These are phyloP conservation scores for Sarcomyxa edulis DNA, from an alignment of 768 basidiomycete genomes.

Conservation along the genomic window DNA sequence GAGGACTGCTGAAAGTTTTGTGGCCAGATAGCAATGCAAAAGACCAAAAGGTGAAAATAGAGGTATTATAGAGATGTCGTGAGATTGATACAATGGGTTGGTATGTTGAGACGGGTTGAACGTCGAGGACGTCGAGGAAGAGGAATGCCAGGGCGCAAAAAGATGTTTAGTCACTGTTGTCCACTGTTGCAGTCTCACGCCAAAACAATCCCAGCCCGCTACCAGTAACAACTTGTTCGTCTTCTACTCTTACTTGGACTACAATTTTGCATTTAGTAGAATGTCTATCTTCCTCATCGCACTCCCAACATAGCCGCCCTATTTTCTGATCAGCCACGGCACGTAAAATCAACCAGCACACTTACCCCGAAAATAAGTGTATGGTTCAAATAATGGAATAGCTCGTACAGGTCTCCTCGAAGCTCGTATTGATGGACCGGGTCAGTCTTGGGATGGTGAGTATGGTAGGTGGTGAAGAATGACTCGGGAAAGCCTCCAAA, in stretches of 20 bases:
- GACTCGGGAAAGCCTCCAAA: slow-evolving; percentile 68
- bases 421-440: slow-evolving; percentile 61
- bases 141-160: too few species aligned
- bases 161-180: too few species aligned
- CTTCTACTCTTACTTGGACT: too few species aligned
- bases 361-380: slow-evolving; percentile 74
- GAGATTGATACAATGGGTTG: too few species aligned
- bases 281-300: slow-evolving; percentile 42
- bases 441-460: slow-evolving; percentile 55
- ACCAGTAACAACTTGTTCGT: too few species aligned
- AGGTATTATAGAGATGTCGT: too few species aligned
- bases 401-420: slow-evolving; percentile 65
- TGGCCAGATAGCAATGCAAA: too few species aligned
- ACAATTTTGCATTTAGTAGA: slow-evolving; percentile 17
- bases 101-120: too few species aligned
- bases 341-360: not conserved
- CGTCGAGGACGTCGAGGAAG: too few species aligned
- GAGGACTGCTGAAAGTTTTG: not conserved
- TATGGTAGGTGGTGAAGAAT: slow-evolving; percentile 65
- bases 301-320: slow-evolving; percentile 51
- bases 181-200: too few species aligned
- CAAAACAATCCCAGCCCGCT: too few species aligned
- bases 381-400: slow-evolving; percentile 83
- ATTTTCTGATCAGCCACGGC: slow-evolving; percentile 1
- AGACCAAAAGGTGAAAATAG: too few species aligned